Evolutionary conservation across 306 rosid genomes (phyloP).

Genomic region (Oxytropis ochrocephala): DNA sequence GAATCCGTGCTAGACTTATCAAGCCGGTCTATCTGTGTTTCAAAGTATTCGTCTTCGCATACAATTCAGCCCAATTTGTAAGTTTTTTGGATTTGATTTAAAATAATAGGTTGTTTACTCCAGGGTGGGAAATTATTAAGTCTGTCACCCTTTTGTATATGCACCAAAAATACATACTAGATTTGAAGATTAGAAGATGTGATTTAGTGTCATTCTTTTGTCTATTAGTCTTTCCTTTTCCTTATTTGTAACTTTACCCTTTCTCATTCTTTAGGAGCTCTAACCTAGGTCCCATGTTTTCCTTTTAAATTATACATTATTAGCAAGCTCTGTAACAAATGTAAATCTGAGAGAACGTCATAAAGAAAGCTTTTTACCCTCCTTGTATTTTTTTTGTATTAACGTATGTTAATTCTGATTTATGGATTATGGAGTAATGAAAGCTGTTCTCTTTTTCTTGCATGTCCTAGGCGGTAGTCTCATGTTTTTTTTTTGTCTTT

Average conservation of each 20-base stretch:
- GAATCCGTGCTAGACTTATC: constrained; percentile 35
- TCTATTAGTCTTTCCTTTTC: constrained; percentile 35
- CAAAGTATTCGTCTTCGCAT: constrained; percentile 31
- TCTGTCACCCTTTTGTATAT: constrained; percentile 65
- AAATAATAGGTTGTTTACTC: constrained; percentile 32
- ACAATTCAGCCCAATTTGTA: constrained; percentile 36
- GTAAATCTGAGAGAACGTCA: constrained; percentile 42
- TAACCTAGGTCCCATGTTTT: constrained; percentile 32
- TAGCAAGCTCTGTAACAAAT: constrained; percentile 34
- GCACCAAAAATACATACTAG: constrained; percentile 30
- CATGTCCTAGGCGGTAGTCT: too few relatives aligned
- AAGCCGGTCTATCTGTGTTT: constrained; percentile 3
- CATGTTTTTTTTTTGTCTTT: too few relatives aligned
- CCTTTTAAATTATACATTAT: constrained; percentile 8
- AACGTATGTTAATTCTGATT: neutral
- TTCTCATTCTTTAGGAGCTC: constrained; percentile 46
- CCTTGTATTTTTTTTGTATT: neutral
- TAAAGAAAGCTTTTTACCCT: neutral
- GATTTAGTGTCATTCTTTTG: constrained; percentile 66
- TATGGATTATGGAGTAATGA: neutral
- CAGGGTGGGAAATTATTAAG: constrained; percentile 40
- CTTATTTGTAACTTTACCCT: constrained; percentile 24
- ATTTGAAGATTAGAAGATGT: constrained; percentile 41
- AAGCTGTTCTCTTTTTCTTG: neutral
- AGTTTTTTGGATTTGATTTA: constrained; percentile 15